phyloP scores from a whole-genome alignment of 331 rosid species.

The Ulmus americana region DNA sequence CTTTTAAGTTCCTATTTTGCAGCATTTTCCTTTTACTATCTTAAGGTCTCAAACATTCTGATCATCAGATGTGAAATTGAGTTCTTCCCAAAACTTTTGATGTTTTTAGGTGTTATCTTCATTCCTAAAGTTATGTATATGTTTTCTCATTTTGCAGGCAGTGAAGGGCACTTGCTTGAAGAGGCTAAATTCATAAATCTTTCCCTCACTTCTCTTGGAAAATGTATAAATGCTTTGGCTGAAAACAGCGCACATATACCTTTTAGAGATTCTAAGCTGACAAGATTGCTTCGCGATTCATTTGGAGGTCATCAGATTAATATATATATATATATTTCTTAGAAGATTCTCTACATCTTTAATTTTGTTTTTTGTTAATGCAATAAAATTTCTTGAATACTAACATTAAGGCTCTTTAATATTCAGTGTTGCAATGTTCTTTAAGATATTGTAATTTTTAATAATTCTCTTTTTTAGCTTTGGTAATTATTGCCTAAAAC shows the following conservation, averaged over 20 bases:
- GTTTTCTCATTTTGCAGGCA: slow-evolving; percentile 39
- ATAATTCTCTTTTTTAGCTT: not conserved
- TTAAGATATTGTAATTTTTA: not conserved
- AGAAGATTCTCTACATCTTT: not conserved
- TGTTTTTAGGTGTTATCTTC: not conserved
- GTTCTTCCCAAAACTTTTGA: slow-evolving; percentile 1
- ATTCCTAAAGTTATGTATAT: not conserved
- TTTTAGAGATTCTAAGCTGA: slow-evolving; percentile 67
- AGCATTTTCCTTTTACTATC: not conserved
- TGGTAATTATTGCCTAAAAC: not conserved
- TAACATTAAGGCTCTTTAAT: not conserved
- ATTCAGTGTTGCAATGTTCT: not conserved
- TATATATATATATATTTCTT: not conserved
- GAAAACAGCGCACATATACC: slow-evolving; percentile 66
- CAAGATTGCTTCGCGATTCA: slow-evolving; percentile 71
- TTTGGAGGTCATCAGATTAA: slow-evolving; percentile 50
- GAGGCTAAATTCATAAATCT: slow-evolving; percentile 71
- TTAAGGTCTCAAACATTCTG: not conserved
- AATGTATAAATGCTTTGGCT: slow-evolving; percentile 75
- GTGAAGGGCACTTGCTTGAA: slow-evolving; percentile 65
- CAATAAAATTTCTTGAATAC: not conserved
- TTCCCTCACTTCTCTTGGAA: slow-evolving; percentile 69
- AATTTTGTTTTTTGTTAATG: not conserved
- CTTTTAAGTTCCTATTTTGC: not conserved
- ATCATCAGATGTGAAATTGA: not conserved